Evolutionary conservation across 2,329 filamentous ascomycete species (phyloP).

Genomic region (Tolypocladium sp.): DNA sequence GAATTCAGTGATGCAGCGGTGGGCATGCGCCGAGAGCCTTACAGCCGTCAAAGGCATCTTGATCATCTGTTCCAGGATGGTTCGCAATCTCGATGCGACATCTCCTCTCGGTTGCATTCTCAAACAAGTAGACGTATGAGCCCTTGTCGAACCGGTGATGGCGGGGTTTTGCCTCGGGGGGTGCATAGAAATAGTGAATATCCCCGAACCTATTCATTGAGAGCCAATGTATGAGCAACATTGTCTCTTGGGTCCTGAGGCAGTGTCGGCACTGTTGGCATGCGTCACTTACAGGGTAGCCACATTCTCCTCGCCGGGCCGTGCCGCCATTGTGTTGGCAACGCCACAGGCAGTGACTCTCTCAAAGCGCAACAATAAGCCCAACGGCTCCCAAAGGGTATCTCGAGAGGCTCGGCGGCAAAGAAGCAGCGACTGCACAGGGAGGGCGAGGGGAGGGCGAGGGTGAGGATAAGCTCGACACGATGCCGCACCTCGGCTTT

Average conservation of each 20-base stretch:
- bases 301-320: conserved; percentile 40
- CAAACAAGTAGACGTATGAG: conserved; percentile 73
- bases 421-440: background rate
- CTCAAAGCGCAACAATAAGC: background rate
- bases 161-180: conserved; percentile 56
- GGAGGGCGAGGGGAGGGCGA: background rate
- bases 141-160: conserved; percentile 75
- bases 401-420: background rate
- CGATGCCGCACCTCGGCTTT: conserved; percentile 8
- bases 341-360: background rate
- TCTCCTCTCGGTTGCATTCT: conserved; percentile 57
- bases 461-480: background rate
- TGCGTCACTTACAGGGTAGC: conserved; percentile 36
- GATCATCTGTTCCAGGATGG: conserved; percentile 61
- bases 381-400: background rate
- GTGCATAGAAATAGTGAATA: conserved; percentile 68
- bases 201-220: conserved; percentile 57
- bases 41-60: conserved; percentile 74
- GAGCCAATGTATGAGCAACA: background rate
- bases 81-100: conserved; percentile 72
- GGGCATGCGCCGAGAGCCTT: conserved; percentile 22
- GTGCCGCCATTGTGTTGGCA: conserved; percentile 29
- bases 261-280: background rate
- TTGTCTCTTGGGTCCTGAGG: background rate
- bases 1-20: conserved; percentile 3